Percentiles rank a stretch among this genome's conserved stretches.
phyloP scores from a whole-genome alignment of 805 yeast species.

The Brettanomyces nanus region DNA sequence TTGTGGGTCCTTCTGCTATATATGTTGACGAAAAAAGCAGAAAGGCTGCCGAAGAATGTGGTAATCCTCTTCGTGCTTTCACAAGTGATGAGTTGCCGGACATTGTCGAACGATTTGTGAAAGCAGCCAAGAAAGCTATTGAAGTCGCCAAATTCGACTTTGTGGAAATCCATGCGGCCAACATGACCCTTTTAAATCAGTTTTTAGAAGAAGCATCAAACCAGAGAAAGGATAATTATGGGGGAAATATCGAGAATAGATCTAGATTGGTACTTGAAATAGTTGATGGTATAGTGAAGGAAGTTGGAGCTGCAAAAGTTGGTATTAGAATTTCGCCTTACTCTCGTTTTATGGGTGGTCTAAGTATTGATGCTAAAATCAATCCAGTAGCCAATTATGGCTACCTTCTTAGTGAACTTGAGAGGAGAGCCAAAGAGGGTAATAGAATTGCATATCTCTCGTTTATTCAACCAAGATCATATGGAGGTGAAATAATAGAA shows the following conservation, averaged over 20 bases:
- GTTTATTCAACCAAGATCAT: conserved; percentile 24
- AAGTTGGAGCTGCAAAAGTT: conserved; percentile 42
- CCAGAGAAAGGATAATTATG: conserved; percentile 35
- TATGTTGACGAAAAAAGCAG: conserved; percentile 28
- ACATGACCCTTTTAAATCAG: conserved; percentile 33
- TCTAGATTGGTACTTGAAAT: conserved; percentile 35
- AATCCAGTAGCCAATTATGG: conserved; percentile 24
- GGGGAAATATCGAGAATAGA: conserved; percentile 36
- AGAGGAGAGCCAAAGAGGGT: conserved; percentile 28
- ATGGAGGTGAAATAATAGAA: conserved; percentile 13
- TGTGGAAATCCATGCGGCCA: conserved; percentile 34
- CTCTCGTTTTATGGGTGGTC: conserved; percentile 31
- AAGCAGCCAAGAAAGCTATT: conserved; percentile 34
- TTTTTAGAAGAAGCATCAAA: conserved; percentile 30
- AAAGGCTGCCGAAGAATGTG: conserved; percentile 26
- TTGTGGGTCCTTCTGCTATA: conserved; percentile 32
- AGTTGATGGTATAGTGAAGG: conserved; percentile 40
- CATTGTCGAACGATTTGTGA: conserved; percentile 31
- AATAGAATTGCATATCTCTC: conserved; percentile 21
- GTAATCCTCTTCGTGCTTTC: conserved; percentile 41
- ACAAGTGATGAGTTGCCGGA: conserved; percentile 33
- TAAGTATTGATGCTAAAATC: conserved; percentile 21
- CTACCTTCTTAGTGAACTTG: conserved; percentile 32
- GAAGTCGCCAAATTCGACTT: conserved; percentile 32
- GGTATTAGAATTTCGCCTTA: conserved; percentile 46